A percentile compares a stretch with the other conserved stretches of the same genome.
Conservation (phyloP, 768 basidiomycete genomes). For the Mycena indigotica region DNA sequence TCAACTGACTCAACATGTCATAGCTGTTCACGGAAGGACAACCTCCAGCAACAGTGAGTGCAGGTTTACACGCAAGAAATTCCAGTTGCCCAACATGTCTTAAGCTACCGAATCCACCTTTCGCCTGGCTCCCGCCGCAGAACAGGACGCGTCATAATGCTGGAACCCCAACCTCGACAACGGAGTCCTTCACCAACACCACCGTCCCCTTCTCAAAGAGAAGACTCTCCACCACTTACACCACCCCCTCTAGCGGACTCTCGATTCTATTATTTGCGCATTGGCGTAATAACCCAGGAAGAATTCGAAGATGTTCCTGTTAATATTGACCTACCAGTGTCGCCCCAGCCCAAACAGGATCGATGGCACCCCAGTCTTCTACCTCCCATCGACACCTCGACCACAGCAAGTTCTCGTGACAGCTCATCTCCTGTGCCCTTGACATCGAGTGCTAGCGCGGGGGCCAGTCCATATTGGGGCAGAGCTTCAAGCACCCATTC, state of each 20-base stretch:
- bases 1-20: neutral
- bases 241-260: neutral
- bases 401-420: neutral
- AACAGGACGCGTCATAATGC: neutral
- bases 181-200: neutral
- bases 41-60: neutral
- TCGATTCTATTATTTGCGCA: neutral
- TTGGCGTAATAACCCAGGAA: neutral
- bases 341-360: neutral
- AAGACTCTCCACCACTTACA: neutral
- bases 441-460: neutral
- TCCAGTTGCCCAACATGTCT: no score
- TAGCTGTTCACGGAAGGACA: neutral
- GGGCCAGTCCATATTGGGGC: neutral
- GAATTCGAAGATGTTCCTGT: neutral
- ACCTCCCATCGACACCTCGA: neutral
- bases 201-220: neutral
- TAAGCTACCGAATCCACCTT: neutral
- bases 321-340: neutral
- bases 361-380: conserved; percentile 1
- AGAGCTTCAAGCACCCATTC: neutral
- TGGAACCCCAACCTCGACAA: neutral
- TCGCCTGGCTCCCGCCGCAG: neutral
- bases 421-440: neutral
- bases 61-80: no score